Evolutionary conservation across 805 yeast genomes (phyloP).

Genomic region (Candida yuanshanica): DNA sequence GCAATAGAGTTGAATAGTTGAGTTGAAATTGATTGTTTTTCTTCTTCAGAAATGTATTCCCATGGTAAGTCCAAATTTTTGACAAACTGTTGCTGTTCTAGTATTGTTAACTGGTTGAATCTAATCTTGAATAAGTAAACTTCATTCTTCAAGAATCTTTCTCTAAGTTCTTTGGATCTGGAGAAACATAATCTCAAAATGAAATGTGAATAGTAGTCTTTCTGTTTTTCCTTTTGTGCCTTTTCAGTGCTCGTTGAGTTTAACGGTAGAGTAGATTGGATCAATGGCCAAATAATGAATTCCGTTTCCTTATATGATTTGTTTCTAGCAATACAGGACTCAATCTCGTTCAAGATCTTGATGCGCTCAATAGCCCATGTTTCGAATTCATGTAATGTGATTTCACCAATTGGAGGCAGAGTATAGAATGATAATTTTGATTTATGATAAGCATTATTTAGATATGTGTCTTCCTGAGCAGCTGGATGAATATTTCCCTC

Average conservation of each 20-base stretch:
- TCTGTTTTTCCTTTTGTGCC: slow-evolving; percentile 47
- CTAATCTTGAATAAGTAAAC: slow-evolving; percentile 68
- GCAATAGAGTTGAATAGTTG: slow-evolving; percentile 53
- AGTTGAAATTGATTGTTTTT: slow-evolving; percentile 44
- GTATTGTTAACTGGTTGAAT: slow-evolving; percentile 52
- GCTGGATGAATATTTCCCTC: slow-evolving; percentile 29
- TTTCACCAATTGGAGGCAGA: slow-evolving; percentile 74
- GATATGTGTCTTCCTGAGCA: slow-evolving; percentile 29
- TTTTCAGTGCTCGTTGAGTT: slow-evolving; percentile 32
- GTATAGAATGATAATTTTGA: slow-evolving; percentile 70
- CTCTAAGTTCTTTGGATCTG: slow-evolving; percentile 75
- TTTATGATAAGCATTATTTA: slow-evolving; percentile 38
- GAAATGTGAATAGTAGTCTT: slow-evolving; percentile 90
- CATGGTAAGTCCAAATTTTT: slow-evolving; percentile 60
- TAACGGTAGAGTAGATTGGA: slow-evolving; percentile 63
- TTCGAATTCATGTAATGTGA: slow-evolving; percentile 90
- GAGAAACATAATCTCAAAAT: slow-evolving; percentile 87
- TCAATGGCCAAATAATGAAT: slow-evolving; percentile 53
- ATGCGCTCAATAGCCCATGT: slow-evolving; percentile 92
- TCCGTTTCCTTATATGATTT: slow-evolving; percentile 63
- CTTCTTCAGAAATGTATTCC: slow-evolving; percentile 60
- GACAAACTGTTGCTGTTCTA: slow-evolving; percentile 72
- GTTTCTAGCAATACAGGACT: slow-evolving; percentile 62
- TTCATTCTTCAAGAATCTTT: slow-evolving; percentile 75
- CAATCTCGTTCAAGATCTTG: slow-evolving; percentile 78